These are phyloP conservation scores for Hamamelis virginiana DNA, from an alignment of 164 flowering plant species.

Conservation along the genomic window DNA sequence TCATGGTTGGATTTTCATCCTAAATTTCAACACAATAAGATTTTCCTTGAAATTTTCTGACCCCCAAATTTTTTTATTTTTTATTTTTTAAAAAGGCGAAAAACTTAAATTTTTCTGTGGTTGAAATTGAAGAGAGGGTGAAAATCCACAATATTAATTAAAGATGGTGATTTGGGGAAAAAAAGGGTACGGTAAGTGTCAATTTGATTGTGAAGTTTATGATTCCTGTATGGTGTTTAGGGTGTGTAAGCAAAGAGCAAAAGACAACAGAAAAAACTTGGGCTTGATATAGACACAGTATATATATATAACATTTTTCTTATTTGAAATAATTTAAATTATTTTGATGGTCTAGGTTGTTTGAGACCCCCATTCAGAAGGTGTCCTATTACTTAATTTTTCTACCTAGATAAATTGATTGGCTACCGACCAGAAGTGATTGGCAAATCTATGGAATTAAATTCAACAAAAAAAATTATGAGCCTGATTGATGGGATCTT, in stretches of 20 bases:
- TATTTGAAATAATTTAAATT: neutral
- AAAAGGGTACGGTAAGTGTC: neutral
- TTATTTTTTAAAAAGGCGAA: no score
- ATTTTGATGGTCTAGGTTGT: neutral
- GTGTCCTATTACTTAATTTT: neutral
- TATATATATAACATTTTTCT: neutral
- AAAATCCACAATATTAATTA: neutral
- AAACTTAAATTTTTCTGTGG: neutral
- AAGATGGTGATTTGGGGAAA: neutral
- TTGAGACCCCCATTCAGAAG: neutral
- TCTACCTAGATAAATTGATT: neutral
- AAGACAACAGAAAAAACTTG: neutral
- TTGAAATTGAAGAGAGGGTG: neutral
- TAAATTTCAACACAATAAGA: neutral
- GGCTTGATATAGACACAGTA: neutral
- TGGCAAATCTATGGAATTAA: no score
- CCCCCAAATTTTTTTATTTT: no score
- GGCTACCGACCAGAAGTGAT: neutral
- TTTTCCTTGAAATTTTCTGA: no score
- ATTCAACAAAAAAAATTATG: neutral
- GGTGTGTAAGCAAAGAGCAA: neutral
- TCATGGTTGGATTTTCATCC: neutral
- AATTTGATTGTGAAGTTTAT: neutral
- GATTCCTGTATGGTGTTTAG: neutral
- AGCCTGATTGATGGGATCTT: neutral